phyloP scores from a whole-genome alignment of 345 rosid species.

The Hibiscus syriacus region DNA sequence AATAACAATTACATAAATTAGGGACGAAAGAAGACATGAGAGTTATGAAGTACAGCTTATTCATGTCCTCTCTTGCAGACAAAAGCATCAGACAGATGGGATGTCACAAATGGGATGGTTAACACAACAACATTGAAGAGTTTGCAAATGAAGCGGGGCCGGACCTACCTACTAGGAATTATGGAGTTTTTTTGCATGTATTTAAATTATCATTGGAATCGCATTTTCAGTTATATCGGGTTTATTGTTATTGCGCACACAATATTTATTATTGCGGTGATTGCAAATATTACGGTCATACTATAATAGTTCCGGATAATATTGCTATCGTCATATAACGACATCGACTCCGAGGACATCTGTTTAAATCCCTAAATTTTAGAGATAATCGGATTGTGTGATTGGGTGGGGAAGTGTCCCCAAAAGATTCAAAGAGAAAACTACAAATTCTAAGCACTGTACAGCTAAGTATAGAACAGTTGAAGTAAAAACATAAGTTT shows the following conservation, averaged over 20 bases:
- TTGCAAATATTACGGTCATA: too few relatives aligned
- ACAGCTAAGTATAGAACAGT: constrained; percentile 23
- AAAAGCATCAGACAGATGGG: constrained; percentile 18
- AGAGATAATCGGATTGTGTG: constrained; percentile 11
- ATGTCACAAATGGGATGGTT: constrained; percentile 32
- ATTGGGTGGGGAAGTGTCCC: constrained; percentile 1
- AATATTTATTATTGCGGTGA: too few relatives aligned
- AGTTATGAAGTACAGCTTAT: background rate
- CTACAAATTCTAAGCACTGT: constrained; percentile 30
- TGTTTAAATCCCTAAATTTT: too few relatives aligned
- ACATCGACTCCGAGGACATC: too few relatives aligned
- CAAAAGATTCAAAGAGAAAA: constrained; percentile 5
- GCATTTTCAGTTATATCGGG: too few relatives aligned
- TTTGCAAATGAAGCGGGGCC: constrained; percentile 4
- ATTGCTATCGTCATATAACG: too few relatives aligned
- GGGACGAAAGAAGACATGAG: background rate
- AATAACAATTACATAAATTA: background rate
- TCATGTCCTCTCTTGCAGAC: background rate
- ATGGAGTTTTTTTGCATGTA: constrained; percentile 7
- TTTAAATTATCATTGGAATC: too few relatives aligned
- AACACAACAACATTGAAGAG: constrained; percentile 7
- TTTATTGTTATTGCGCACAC: too few relatives aligned
- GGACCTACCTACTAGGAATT: constrained; percentile 12
- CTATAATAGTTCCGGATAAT: too few relatives aligned
- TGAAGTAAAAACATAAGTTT: background rate